These are phyloP conservation scores for Sonneratia caseolaris DNA, from an alignment of 345 rosid genomes.

Conservation along the genomic window DNA sequence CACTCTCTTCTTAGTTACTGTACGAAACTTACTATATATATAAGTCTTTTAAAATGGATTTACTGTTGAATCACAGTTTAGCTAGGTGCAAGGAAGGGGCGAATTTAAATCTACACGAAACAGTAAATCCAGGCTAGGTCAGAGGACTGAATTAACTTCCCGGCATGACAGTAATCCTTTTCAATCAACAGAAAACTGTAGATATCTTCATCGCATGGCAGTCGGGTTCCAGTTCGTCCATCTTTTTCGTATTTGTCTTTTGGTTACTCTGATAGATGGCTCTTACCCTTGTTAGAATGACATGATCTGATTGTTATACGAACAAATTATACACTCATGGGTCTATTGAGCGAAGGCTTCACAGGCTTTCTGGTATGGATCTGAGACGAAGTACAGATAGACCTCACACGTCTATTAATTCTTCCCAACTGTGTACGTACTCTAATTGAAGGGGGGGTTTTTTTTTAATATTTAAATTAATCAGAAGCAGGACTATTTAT, in stretches of 20 bases:
- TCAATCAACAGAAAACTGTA: neutral
- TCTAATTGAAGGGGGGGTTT: neutral
- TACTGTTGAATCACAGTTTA: too few relatives aligned
- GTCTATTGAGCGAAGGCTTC: neutral
- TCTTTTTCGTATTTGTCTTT: neutral
- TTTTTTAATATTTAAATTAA: neutral
- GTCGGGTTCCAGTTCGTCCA: neutral
- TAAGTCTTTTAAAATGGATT: too few relatives aligned
- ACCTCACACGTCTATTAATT: neutral
- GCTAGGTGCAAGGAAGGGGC: too few relatives aligned
- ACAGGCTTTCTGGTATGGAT: too few relatives aligned
- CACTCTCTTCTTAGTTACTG: too few relatives aligned
- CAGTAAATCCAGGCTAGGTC: neutral
- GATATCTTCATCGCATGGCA: too few relatives aligned
- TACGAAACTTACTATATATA: too few relatives aligned
- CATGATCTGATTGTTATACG: neutral
- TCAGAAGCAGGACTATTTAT: neutral
- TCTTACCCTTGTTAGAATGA: neutral
- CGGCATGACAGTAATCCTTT: neutral
- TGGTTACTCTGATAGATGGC: neutral
- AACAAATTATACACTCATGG: neutral
- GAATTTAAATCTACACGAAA: neutral
- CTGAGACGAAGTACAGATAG: neutral
- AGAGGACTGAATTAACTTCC: neutral
- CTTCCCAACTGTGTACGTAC: neutral